Conservation (phyloP, 495 filamentous ascomycete species). For the Parachaetomium inaequale region DNA sequence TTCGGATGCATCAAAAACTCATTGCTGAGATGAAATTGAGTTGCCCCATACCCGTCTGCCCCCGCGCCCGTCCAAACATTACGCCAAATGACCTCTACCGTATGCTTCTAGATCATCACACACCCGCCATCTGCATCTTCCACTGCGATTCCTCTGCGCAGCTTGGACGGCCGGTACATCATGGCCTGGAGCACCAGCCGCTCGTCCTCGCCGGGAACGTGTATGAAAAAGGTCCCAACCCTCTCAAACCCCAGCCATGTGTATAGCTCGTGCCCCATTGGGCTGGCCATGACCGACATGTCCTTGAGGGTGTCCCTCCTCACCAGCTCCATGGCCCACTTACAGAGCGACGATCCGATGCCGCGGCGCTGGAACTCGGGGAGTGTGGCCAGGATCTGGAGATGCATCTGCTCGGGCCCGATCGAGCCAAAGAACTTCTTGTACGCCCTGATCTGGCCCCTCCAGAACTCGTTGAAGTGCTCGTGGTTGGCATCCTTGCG, state of each 20-base stretch:
- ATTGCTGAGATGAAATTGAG: background rate
- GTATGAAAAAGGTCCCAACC: constrained; percentile 28
- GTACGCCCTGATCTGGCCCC: constrained; percentile 27
- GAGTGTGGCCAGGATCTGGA: constrained; percentile 36
- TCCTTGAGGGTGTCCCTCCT: constrained; percentile 20
- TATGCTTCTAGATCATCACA: background rate
- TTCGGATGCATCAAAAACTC: background rate
- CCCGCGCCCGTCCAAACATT: background rate
- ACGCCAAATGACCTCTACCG: background rate
- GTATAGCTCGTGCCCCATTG: constrained; percentile 39
- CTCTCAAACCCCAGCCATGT: constrained; percentile 26
- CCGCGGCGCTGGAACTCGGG: constrained; percentile 35
- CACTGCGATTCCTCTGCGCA: background rate
- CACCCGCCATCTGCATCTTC: background rate
- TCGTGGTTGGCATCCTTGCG: constrained; percentile 33
- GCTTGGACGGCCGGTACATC: constrained; percentile 23
- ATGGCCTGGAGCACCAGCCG: constrained; percentile 37
- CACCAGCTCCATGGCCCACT: constrained; percentile 33
- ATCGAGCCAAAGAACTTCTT: constrained; percentile 27
- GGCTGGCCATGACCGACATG: constrained; percentile 37
- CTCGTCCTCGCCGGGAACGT: constrained; percentile 34
- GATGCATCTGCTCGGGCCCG: constrained; percentile 35
- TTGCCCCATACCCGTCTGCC: background rate
- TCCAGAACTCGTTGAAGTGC: constrained; percentile 33
- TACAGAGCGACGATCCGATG: constrained; percentile 32